Evolutionary conservation across 768 basidiomycete species (phyloP), one percentile per base, ranked within the genome.

Genomic region (Hericium coralloides): DNA sequence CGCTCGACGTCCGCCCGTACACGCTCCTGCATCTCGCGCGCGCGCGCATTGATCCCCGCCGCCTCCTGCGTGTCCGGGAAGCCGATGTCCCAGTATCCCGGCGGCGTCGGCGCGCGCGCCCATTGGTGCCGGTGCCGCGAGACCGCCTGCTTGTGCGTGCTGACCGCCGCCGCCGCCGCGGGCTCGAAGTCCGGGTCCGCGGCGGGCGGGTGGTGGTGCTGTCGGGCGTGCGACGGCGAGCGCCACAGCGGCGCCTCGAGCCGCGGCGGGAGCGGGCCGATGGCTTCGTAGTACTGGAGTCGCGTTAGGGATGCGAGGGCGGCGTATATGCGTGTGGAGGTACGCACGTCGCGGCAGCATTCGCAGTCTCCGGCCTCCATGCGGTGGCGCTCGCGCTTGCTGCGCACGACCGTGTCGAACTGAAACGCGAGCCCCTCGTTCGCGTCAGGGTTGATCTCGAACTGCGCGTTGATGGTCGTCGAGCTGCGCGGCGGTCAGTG

Each of bases 51-150:
- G 63, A 95, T 93, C 55, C 77, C 77, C 49, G 75, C 78, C 15
- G 82, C 84, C 65, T 91, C 82, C 68, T 95, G 93, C 3, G 93
- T 94, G 61, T 77, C 75, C 1, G 94, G 94, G 67, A 98, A 95
- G 1, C 88, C 92, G 57, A 95, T 93, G 56, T 85, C 77, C 90
- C 92, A 95, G 70, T 90, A 95, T 15, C 82, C 84, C 0, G 91
- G 92, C 12, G 94, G 94, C 1, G 91, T 93, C 52, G 75, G 78
- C 1, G 84, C 76, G 49, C 82, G 76, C 26, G 75, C 76, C 89
- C 87, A 92, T 18, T 83, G 77, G 58, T 83, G 77, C 15, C 87
- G 77, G 67, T 91, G 89, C 31, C 85, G 76, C 38, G 87, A 90
- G 52, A 91, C 84, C 7, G 75, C 71, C 59, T 87, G 78, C 69